Percentiles rank a stretch among this genome's conserved stretches.
Evolutionary conservation across 192 early-diverging fungal species (phyloP).

Genomic region (Coemansia sp.): DNA sequence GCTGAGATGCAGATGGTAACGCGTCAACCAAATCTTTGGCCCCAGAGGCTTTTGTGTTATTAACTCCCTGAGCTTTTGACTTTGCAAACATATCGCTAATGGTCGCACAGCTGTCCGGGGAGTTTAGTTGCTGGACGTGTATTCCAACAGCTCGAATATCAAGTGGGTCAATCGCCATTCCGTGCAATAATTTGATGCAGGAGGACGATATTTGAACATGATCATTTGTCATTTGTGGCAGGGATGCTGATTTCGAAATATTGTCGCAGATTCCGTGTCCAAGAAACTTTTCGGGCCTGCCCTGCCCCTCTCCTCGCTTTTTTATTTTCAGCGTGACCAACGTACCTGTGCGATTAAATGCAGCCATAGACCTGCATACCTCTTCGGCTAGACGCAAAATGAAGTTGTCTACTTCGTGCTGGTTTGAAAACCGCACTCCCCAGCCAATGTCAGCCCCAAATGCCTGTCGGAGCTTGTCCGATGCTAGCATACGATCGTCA

Average conservation of each 20-base stretch:
- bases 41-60: not conserved
- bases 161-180: slow-evolving; percentile 26
- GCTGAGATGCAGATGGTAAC: slow-evolving; percentile 43
- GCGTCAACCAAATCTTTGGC: not conserved
- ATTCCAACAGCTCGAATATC: slow-evolving; percentile 48
- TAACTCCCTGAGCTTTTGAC: slow-evolving; percentile 2
- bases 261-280: slow-evolving; percentile 68
- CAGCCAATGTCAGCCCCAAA: slow-evolving; percentile 86
- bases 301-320: slow-evolving; percentile 53
- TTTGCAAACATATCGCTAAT: slow-evolving; percentile 26
- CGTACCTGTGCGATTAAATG: slow-evolving; percentile 57
- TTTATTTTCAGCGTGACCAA: slow-evolving; percentile 71
- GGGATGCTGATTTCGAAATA: slow-evolving; percentile 54
- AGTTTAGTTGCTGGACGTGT: slow-evolving; percentile 33
- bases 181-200: slow-evolving; percentile 22
- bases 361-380: slow-evolving; percentile 62
- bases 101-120: not conserved
- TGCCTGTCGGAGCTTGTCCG: slow-evolving; percentile 65
- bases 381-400: slow-evolving; percentile 63
- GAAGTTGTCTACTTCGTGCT: slow-evolving; percentile 69
- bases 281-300: slow-evolving; percentile 59
- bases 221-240: slow-evolving; percentile 56
- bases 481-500: slow-evolving; percentile 67
- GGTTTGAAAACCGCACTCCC: slow-evolving; percentile 82
- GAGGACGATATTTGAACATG: slow-evolving; percentile 21